Conservation (phyloP, 2,329 filamentous ascomycete species). For the Catunica adiposa region DNA sequence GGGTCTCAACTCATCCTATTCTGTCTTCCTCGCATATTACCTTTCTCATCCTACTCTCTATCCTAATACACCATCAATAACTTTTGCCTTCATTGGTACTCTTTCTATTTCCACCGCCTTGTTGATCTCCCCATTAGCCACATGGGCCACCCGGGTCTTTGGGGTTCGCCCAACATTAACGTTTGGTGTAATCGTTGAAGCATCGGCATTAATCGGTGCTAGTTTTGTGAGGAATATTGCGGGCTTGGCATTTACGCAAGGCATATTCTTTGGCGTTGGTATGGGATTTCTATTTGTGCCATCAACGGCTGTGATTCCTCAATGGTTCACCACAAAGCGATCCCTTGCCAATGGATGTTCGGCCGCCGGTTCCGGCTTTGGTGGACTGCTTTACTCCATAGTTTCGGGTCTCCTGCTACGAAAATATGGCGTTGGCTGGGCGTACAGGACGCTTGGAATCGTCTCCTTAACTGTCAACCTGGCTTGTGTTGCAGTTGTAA, state of each 20-base stretch:
- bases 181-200: constrained; percentile 47
- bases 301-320: constrained; percentile 48
- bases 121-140: constrained; percentile 51
- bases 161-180: constrained; percentile 50
- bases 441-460: constrained; percentile 49
- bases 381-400: constrained; percentile 55
- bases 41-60: constrained; percentile 39
- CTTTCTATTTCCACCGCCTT: constrained; percentile 32
- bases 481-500: constrained; percentile 44
- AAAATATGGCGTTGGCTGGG: constrained; percentile 47
- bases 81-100: constrained; percentile 59
- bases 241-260: constrained; percentile 62
- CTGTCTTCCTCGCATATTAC: constrained; percentile 41
- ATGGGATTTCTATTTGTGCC: constrained; percentile 64
- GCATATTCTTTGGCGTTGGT: constrained; percentile 59
- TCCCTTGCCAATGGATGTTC: constrained; percentile 54
- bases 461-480: constrained; percentile 47
- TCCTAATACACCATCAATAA: constrained; percentile 43
- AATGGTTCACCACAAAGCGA: constrained; percentile 56
- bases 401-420: constrained; percentile 52
- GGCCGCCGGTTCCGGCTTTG: constrained; percentile 55
- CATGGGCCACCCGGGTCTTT: constrained; percentile 39
- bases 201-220: constrained; percentile 48
- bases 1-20: constrained; percentile 44
- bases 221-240: constrained; percentile 53